These are phyloP conservation scores for Alternaria infectoria DNA, from an alignment of 2,329 filamentous ascomycete genomes.

Conservation along the genomic window DNA sequence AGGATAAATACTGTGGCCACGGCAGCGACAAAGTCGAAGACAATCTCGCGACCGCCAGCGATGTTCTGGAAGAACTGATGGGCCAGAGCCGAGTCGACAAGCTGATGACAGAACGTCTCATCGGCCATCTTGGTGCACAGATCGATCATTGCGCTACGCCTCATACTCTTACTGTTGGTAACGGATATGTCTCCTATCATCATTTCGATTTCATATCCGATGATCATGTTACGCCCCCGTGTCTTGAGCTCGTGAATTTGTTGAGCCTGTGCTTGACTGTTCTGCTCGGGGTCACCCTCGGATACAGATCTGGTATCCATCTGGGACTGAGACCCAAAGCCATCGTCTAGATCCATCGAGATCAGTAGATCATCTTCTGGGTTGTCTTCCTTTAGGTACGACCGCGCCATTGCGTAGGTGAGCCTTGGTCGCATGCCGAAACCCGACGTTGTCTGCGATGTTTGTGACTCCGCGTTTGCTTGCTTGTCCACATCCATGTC, in stretches of 20 bases:
- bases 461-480: constrained; percentile 29
- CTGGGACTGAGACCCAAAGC: constrained; percentile 22
- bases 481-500: constrained; percentile 31
- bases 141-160: constrained; percentile 62
- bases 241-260: constrained; percentile 63
- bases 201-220: constrained; percentile 61
- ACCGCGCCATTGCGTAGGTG: constrained; percentile 66
- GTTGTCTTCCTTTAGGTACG: constrained; percentile 63
- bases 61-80: constrained; percentile 70
- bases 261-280: constrained; percentile 60
- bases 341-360: constrained; percentile 41
- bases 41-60: constrained; percentile 51
- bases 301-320: constrained; percentile 31
- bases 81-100: constrained; percentile 76
- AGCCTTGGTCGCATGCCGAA: constrained; percentile 50
- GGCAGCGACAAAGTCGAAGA: constrained; percentile 67
- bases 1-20: constrained; percentile 69
- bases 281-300: constrained; percentile 52
- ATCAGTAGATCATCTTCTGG: constrained; percentile 50
- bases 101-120: constrained; percentile 70
- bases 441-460: constrained; percentile 29
- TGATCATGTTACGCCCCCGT: constrained; percentile 63
- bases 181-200: constrained; percentile 66
- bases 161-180: constrained; percentile 48
- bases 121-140: constrained; percentile 62